A percentile compares a stretch with the other conserved stretches of the same genome.
phyloP scores from a whole-genome alignment of 352 stramenopile species.

The Elongisporangium undulatum region DNA sequence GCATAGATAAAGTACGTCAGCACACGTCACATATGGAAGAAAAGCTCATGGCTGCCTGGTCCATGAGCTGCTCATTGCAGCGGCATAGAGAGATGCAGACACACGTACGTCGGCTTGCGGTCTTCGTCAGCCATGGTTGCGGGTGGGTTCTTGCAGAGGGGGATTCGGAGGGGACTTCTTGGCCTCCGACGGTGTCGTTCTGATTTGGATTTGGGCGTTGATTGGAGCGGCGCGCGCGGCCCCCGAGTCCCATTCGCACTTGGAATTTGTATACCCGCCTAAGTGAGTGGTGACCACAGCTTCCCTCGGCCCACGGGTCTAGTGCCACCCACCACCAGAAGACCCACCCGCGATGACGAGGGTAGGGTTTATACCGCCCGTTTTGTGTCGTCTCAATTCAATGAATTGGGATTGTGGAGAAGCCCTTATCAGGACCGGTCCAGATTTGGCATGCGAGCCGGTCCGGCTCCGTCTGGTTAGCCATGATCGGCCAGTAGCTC shows the following conservation, averaged over 20 bases:
- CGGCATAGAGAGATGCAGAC: neutral
- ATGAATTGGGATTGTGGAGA: neutral
- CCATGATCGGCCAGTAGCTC: neutral
- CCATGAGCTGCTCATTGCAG: conserved; percentile 3
- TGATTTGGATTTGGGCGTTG: conserved; percentile 26
- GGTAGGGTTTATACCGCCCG: neutral
- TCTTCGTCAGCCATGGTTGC: conserved; percentile 81
- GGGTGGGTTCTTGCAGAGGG: conserved; percentile 19
- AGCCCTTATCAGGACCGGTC: neutral
- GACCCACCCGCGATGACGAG: neutral
- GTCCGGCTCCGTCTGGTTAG: neutral
- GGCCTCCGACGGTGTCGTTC: conserved; percentile 25
- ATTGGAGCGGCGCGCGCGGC: conserved; percentile 6
- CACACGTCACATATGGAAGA: neutral
- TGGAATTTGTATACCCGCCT: conserved; percentile 57
- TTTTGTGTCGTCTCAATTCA: neutral
- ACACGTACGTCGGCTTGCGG: conserved; percentile 57
- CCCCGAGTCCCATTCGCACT: conserved; percentile 23
- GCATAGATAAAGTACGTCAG: conserved; percentile 4
- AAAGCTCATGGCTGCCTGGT: neutral
- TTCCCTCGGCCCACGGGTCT: neutral
- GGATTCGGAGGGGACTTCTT: conserved; percentile 30
- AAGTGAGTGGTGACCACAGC: conserved; percentile 45
- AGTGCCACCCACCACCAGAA: too few relatives aligned
- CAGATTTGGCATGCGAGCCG: too few relatives aligned